These are phyloP conservation scores for Arthrinium phaeospermum DNA, from an alignment of 2,329 filamentous ascomycete genomes.

Conservation along the genomic window DNA sequence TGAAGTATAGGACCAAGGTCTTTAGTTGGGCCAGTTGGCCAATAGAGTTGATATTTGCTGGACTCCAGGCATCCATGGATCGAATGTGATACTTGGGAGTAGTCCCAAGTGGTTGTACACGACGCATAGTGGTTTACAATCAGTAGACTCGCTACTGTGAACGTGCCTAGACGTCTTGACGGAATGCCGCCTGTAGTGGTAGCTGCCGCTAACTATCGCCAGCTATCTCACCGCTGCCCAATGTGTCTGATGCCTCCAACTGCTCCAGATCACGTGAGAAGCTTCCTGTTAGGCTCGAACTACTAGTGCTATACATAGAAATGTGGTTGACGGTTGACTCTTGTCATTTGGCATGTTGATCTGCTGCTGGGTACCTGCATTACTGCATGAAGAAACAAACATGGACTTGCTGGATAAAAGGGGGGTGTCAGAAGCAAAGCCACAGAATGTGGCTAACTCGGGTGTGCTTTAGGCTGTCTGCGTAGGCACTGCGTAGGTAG, in stretches of 20 bases:
- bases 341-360: not conserved
- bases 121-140: not conserved
- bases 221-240: not conserved
- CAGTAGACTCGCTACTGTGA: not conserved
- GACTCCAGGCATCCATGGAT: not conserved
- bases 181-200: not conserved
- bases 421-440: not conserved
- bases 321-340: not conserved
- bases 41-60: conserved; percentile 6
- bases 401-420: not conserved
- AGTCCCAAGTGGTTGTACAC: not conserved
- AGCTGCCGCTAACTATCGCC: not conserved
- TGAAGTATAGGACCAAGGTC: not conserved
- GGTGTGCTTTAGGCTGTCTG: not conserved
- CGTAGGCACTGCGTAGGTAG: not conserved
- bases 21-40: not conserved
- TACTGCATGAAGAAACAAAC: conserved; percentile 1
- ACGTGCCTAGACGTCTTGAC: not conserved
- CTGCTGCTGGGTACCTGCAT: conserved; percentile 13
- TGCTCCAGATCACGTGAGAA: not conserved
- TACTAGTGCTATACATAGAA: not conserved
- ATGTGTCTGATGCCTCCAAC: not conserved
- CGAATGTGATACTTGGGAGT: not conserved
- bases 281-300: not conserved
- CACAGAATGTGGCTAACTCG: not conserved